These are phyloP conservation scores for Saturnispora halmiae DNA, from an alignment of 805 yeast genomes.

Conservation along the genomic window DNA sequence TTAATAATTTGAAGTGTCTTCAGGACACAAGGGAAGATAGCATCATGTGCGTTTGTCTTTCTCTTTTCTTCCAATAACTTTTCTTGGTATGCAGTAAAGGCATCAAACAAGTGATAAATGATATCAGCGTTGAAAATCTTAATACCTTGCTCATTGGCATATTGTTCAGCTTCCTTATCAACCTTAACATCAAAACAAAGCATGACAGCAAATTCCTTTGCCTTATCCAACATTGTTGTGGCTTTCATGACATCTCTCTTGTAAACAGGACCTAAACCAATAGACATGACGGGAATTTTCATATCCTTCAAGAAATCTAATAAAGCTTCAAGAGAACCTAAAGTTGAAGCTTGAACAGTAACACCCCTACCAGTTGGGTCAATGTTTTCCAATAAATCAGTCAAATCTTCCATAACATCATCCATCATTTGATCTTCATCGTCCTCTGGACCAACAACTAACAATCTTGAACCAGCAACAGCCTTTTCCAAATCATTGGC, in stretches of 20 bases:
- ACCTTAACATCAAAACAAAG: constrained; percentile 95
- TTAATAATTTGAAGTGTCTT: constrained; percentile 93
- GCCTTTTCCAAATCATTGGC: constrained; percentile 98
- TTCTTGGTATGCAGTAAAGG: constrained; percentile 85
- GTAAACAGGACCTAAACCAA: constrained; percentile 95
- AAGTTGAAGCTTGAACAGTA: constrained; percentile 94
- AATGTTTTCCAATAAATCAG: constrained; percentile 88
- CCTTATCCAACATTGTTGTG: constrained; percentile 91
- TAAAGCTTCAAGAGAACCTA: constrained; percentile 96
- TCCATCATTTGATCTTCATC: constrained; percentile 97
- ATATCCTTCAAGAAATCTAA: constrained; percentile 93
- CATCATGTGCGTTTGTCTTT: constrained; percentile 77
- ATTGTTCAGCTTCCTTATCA: constrained; percentile 97
- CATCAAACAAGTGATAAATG: constrained; percentile 93
- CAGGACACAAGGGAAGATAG: constrained; percentile 91
- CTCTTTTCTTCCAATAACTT: constrained; percentile 84
- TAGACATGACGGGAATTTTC: constrained; percentile 99
- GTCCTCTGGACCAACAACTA: constrained; percentile 93
- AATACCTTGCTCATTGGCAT: constrained; percentile 88
- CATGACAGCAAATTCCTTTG: constrained; percentile 95
- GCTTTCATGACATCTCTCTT: constrained; percentile 99
- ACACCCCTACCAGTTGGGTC: constrained; percentile 96
- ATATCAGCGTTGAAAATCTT: constrained; percentile 92
- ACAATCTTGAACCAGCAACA: constrained; percentile 94
- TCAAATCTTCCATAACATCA: constrained; percentile 96